Conservation (phyloP, 2,329 filamentous ascomycete species). For the Colletotrichum simmondsii region DNA sequence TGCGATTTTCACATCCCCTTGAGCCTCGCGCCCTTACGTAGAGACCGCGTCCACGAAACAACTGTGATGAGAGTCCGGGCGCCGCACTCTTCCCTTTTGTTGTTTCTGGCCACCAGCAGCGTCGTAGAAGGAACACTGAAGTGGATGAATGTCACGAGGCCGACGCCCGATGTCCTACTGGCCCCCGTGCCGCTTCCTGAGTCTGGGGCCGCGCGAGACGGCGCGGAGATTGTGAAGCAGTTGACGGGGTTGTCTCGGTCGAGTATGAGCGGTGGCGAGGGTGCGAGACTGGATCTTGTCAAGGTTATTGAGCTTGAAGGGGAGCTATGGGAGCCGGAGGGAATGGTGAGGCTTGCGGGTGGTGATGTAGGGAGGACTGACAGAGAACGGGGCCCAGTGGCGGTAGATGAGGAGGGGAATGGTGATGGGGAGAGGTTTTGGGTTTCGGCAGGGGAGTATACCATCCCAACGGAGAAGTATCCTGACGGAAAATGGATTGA, state of each 20-base stretch:
- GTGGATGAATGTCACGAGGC: conserved; percentile 47
- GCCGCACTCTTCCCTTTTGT: not conserved
- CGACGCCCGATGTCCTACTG: conserved; percentile 42
- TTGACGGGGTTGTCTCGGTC: conserved; percentile 49
- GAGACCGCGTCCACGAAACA: no score
- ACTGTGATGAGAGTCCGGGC: not conserved
- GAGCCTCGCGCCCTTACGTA: no score
- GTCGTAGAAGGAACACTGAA: not conserved
- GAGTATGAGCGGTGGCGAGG: not conserved
- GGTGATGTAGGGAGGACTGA: conserved; percentile 17
- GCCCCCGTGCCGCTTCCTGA: conserved; percentile 47
- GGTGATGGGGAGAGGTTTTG: conserved; percentile 50
- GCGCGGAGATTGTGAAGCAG: conserved; percentile 48
- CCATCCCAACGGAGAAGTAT: conserved; percentile 50
- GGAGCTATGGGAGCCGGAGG: conserved; percentile 60
- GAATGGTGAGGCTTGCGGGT: conserved; percentile 52
- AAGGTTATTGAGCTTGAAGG: conserved; percentile 54
- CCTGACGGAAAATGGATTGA: conserved; percentile 53
- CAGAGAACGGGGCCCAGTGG: not conserved
- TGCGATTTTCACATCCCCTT: no score
- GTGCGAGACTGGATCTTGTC: conserved; percentile 45
- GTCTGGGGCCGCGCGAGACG: conserved; percentile 46
- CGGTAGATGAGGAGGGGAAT: no score
- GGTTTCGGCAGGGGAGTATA: conserved; percentile 57
- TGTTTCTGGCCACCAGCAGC: not conserved